Conservation (phyloP, 768 basidiomycete species). For the Boletus huronensis region DNA sequence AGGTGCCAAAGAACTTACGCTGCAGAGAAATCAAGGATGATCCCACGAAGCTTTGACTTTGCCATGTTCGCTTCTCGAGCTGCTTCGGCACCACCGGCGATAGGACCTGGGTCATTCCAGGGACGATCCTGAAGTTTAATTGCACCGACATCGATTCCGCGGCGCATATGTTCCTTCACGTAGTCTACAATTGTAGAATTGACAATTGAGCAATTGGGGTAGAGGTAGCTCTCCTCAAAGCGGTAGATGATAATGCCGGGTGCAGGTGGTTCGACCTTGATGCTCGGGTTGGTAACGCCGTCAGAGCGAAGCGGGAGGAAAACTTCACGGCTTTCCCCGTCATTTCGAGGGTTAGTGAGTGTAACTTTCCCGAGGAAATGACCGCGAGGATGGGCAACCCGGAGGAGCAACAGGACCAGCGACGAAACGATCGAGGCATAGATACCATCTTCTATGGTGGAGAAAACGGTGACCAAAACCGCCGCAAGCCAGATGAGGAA, state of each 20-base stretch:
- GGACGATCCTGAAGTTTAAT: conserved; percentile 70
- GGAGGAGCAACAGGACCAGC: conserved; percentile 73
- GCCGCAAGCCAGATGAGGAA: conserved; percentile 86
- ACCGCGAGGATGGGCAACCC: conserved; percentile 84
- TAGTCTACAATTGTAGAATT: conserved; percentile 77
- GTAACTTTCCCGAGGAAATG: conserved; percentile 86
- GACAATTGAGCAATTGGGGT: conserved; percentile 68
- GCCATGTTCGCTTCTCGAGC: conserved; percentile 49
- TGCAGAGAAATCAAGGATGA: conserved; percentile 87
- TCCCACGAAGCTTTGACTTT: conserved; percentile 72
- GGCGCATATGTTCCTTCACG: conserved; percentile 72
- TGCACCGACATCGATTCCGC: conserved; percentile 69
- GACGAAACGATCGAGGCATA: conserved; percentile 85
- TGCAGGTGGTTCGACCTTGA: conserved; percentile 73
- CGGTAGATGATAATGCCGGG: conserved; percentile 91
- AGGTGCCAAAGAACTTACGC: conserved; percentile 44
- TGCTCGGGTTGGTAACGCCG: conserved; percentile 60
- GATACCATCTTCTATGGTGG: conserved; percentile 91
- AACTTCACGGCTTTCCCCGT: conserved; percentile 58
- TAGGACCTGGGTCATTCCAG: conserved; percentile 92
- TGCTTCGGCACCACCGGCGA: conserved; percentile 40
- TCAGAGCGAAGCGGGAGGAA: conserved; percentile 72
- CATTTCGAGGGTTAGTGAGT: conserved; percentile 40
- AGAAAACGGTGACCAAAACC: conserved; percentile 87
- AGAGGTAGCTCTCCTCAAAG: conserved; percentile 86